These are phyloP conservation scores for Phtheirospermum japonicum DNA, from an alignment of 257 asterid genomes.

Conservation along the genomic window DNA sequence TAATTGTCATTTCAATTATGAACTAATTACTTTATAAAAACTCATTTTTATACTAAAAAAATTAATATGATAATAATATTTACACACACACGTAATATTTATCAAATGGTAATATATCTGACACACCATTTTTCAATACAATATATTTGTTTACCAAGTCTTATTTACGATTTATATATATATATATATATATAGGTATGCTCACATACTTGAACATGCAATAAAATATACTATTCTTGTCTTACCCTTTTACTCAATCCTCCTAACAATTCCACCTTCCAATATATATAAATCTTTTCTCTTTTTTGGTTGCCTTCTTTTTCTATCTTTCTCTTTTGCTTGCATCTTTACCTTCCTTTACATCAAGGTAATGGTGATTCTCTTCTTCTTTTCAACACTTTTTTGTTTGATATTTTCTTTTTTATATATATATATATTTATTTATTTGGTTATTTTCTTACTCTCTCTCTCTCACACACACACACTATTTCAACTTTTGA, in stretches of 20 bases:
- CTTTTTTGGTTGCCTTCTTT: background rate
- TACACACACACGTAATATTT: too few species aligned
- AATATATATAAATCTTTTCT: background rate
- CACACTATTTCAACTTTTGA: too few species aligned
- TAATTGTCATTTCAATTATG: too few species aligned
- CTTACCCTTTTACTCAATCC: conserved; percentile 23
- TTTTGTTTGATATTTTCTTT: background rate
- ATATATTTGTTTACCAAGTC: too few species aligned
- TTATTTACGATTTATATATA: too few species aligned
- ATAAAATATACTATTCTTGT: conserved; percentile 15
- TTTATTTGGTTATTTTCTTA: background rate
- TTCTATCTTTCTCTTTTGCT: conserved; percentile 33
- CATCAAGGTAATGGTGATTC: conserved; percentile 56
- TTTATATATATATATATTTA: conserved; percentile 4
- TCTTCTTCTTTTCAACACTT: conserved; percentile 22
- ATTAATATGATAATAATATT: too few species aligned
- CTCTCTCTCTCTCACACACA: conserved; percentile 3
- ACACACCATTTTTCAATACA: too few species aligned
- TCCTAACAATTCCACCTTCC: conserved; percentile 18
- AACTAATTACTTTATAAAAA: too few species aligned
- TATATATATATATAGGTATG: too few species aligned
- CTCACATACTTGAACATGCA: too few species aligned
- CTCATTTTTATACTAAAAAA: too few species aligned
- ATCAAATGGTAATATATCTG: too few species aligned
- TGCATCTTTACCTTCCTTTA: conserved; percentile 51